phyloP scores from a whole-genome alignment of 495 filamentous ascomycete genomes.

The Umbilicaria muhlenbergii region DNA sequence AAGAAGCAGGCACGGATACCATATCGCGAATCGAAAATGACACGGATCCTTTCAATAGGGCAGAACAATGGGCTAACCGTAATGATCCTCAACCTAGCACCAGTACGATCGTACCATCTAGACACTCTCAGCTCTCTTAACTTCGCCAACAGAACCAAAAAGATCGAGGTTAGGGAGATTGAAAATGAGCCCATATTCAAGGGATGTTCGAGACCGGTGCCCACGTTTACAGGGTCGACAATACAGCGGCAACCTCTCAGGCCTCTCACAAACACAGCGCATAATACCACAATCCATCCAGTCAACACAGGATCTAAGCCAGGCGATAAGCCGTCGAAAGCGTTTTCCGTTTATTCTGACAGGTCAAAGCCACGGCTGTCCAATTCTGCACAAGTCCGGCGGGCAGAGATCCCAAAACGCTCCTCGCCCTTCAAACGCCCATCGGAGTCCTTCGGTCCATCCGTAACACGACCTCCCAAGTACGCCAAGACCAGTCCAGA shows the following conservation, averaged over 20 bases:
- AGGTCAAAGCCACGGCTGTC: conserved; percentile 30
- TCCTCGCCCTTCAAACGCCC: conserved; percentile 23
- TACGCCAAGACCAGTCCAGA: conserved; percentile 12
- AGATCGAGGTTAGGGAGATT: conserved; percentile 87
- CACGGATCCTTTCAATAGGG: conserved; percentile 76
- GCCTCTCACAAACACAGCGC: conserved; percentile 44
- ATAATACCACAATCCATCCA: conserved; percentile 16
- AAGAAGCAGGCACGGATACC: conserved; percentile 71
- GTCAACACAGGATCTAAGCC: conserved; percentile 36
- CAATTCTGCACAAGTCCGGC: conserved; percentile 21
- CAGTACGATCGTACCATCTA: conserved; percentile 71
- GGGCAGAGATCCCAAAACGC: conserved; percentile 22
- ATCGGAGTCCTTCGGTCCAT: conserved; percentile 6
- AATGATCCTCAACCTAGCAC: conserved; percentile 93
- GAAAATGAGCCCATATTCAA: conserved; percentile 86
- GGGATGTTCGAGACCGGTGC: conserved; percentile 40
- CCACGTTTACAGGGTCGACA: conserved; percentile 28
- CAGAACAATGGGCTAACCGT: conserved; percentile 92
- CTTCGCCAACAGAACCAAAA: conserved; percentile 89
- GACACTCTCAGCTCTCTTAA: conserved; percentile 90
- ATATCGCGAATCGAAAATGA: conserved; percentile 95
- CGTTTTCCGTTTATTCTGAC: conserved; percentile 73
- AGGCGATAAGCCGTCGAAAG: conserved; percentile 60
- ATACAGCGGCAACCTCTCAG: conserved; percentile 61
- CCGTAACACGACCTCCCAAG: conserved; percentile 23